A percentile compares a stretch with the other conserved stretches of the same genome.
phyloP scores from a whole-genome alignment of 176 grass and related monocot genomes.

The Oryza rufipogon region DNA sequence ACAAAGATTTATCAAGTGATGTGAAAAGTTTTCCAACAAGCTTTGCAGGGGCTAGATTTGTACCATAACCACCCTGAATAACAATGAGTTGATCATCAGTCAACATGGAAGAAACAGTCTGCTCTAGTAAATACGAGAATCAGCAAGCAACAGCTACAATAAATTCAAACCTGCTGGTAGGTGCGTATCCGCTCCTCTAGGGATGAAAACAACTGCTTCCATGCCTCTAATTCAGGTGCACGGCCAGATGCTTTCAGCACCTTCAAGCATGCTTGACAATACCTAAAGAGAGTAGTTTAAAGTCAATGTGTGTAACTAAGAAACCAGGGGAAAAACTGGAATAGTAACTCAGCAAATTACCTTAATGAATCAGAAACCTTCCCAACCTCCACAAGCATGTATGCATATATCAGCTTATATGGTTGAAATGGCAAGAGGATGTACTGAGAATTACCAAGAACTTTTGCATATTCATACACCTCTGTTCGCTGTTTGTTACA shows the following conservation, averaged over 20 bases:
- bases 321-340: conserved; percentile 11
- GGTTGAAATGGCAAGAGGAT: conserved; percentile 84
- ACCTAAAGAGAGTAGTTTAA: conserved; percentile 55
- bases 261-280: conserved; percentile 91
- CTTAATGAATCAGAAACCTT: conserved; percentile 86
- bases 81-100: neutral
- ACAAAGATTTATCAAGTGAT: conserved; percentile 77
- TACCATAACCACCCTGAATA: conserved; percentile 82
- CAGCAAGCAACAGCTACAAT: neutral
- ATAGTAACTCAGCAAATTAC: conserved; percentile 46
- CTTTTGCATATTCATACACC: conserved; percentile 91
- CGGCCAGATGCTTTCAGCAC: conserved; percentile 73
- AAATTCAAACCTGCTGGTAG: conserved; percentile 77
- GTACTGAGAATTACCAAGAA: conserved; percentile 93
- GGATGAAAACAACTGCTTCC: conserved; percentile 79
- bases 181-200: conserved; percentile 85
- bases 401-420: conserved; percentile 93
- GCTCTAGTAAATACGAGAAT: neutral
- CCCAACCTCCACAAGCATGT: conserved; percentile 96
- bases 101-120: neutral
- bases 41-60: conserved; percentile 80
- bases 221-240: conserved; percentile 78
- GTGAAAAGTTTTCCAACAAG: conserved; percentile 89
- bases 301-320: conserved; percentile 19
- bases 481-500: conserved; percentile 72